Percentiles rank a stretch among this genome's conserved stretches.
Evolutionary conservation across 2,329 filamentous ascomycete genomes (phyloP).

Genomic region (Xylaria hypoxylon): DNA sequence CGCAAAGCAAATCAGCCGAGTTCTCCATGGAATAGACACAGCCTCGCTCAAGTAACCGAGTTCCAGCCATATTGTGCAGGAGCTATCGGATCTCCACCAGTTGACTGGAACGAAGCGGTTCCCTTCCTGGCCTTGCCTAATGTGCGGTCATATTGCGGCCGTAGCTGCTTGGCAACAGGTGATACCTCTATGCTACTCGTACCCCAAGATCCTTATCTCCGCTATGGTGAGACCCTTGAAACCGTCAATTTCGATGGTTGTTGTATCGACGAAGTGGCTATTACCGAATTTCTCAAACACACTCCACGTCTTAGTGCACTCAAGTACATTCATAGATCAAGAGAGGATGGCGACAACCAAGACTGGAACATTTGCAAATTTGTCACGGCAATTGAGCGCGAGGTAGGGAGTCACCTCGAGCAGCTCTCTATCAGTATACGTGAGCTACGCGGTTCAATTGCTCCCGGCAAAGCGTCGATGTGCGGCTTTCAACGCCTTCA

Average conservation of each 20-base stretch:
- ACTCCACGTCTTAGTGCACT: neutral
- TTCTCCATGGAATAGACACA: too few species aligned
- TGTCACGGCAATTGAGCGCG: slow-evolving; percentile 1
- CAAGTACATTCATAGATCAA: neutral
- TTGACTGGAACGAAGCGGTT: neutral
- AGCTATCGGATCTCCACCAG: too few species aligned
- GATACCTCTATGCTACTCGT: neutral
- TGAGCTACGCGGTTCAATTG: neutral
- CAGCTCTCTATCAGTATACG: neutral
- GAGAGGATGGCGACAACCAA: neutral
- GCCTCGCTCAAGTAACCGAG: too few species aligned
- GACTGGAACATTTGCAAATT: neutral
- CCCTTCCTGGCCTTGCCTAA: slow-evolving; percentile 9
- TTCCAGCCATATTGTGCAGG: too few species aligned
- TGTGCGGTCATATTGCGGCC: neutral
- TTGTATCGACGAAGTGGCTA: too few species aligned
- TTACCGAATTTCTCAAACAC: neutral
- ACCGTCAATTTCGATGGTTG: neutral
- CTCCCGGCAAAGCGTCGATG: slow-evolving; percentile 3
- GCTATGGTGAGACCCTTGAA: neutral
- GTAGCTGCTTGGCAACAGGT: neutral
- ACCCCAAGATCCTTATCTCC: neutral
- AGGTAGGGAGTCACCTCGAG: neutral
- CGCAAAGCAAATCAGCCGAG: too few species aligned
- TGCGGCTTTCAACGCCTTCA: neutral